Conservation (phyloP, 495 filamentous ascomycete species). For the Podospora australis region DNA sequence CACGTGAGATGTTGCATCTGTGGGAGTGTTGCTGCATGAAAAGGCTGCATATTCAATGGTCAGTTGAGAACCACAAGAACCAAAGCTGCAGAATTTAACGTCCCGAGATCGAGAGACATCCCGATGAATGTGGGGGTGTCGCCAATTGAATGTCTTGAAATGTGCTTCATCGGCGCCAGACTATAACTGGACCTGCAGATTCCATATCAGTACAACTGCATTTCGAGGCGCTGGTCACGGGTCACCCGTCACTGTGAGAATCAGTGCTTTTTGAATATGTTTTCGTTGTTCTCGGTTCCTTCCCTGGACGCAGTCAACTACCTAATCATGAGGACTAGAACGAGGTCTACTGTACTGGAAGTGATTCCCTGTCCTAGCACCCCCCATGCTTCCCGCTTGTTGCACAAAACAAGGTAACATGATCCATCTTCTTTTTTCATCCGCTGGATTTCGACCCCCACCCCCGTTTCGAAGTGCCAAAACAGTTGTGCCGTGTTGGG, state of each 20-base stretch:
- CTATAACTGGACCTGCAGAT: background rate
- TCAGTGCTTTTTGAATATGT: too few relatives aligned
- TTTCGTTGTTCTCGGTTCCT: too few relatives aligned
- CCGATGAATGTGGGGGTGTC: background rate
- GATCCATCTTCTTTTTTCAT: background rate
- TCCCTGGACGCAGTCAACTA: too few relatives aligned
- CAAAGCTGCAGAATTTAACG: background rate
- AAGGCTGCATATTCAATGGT: too few relatives aligned
- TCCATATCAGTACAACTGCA: background rate
- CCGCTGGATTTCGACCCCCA: background rate
- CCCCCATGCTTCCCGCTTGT: too few relatives aligned
- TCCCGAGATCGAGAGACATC: too few relatives aligned
- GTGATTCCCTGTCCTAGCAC: too few relatives aligned
- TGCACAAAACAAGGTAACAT: too few relatives aligned
- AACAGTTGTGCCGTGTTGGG: background rate
- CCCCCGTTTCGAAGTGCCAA: slow-evolving; percentile 5
- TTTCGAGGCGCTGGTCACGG: background rate
- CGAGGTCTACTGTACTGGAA: too few relatives aligned
- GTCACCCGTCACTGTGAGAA: background rate
- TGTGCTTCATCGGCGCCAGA: background rate
- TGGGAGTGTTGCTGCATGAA: too few relatives aligned
- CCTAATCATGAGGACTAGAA: too few relatives aligned
- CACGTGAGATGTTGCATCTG: slow-evolving; percentile 19
- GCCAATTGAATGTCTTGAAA: background rate
- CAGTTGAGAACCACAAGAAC: background rate